Conservation (phyloP, 2,329 filamentous ascomycete species). For the Diplodia corticola region DNA sequence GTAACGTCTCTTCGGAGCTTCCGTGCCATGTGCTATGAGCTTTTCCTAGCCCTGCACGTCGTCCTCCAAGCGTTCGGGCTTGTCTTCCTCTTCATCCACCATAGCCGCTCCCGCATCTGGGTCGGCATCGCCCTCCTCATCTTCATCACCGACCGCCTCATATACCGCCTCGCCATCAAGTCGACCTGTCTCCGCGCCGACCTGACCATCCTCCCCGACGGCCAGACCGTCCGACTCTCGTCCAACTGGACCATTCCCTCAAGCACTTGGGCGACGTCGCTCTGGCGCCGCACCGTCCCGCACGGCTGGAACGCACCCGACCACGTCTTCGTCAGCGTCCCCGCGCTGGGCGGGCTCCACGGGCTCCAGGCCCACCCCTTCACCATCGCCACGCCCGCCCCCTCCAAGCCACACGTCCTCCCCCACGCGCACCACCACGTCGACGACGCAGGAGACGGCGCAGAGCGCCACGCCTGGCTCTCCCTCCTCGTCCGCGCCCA, state of each 20-base stretch:
- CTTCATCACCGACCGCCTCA: conserved; percentile 58
- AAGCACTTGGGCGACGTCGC: conserved; percentile 23
- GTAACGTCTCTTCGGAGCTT: conserved; percentile 62
- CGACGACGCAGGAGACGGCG: neutral
- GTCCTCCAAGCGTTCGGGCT: conserved; percentile 58
- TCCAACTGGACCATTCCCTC: conserved; percentile 43
- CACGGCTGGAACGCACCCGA: conserved; percentile 62
- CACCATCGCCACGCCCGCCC: conserved; percentile 64
- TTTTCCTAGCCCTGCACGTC: conserved; percentile 62
- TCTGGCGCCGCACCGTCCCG: conserved; percentile 37
- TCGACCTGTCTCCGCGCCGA: conserved; percentile 51
- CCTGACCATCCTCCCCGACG: conserved; percentile 57
- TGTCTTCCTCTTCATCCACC: conserved; percentile 61
- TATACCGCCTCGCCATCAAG: conserved; percentile 59
- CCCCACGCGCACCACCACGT: neutral
- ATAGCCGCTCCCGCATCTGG: conserved; percentile 54
- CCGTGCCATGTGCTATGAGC: conserved; percentile 61
- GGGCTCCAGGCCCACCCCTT: conserved; percentile 65
- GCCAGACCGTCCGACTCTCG: conserved; percentile 55
- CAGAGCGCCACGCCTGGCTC: conserved; percentile 51
- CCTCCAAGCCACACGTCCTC: conserved; percentile 28
- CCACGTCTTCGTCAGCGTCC: conserved; percentile 64
- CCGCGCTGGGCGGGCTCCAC: conserved; percentile 54
- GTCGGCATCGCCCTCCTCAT: conserved; percentile 56
- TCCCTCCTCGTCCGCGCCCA: conserved; percentile 61